Evolutionary conservation across 495 filamentous ascomycete genomes (phyloP).

Genomic region (Bacidia rubella): DNA sequence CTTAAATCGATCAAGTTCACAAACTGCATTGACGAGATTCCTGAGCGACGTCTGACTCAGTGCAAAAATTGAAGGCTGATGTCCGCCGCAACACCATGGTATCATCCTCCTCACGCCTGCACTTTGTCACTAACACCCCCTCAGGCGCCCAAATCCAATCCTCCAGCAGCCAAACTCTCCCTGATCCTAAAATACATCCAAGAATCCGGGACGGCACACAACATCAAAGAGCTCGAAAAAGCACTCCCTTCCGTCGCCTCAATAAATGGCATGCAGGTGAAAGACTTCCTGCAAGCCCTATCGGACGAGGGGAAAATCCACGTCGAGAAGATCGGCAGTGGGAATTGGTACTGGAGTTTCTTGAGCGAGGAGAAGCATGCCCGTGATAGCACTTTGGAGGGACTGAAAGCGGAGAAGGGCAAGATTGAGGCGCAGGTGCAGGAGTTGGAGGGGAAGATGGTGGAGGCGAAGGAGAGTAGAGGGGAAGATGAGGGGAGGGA

Average conservation of each 20-base stretch:
- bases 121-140: no score
- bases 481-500: conserved; percentile 26
- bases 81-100: no score
- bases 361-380: conserved; percentile 45
- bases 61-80: no score
- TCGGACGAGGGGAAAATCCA: conserved; percentile 51
- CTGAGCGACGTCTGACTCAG: no score
- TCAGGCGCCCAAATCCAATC: conserved; percentile 46
- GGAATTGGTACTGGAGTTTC: conserved; percentile 77
- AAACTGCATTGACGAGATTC: no score
- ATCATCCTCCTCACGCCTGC: no score
- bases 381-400: conserved; percentile 33
- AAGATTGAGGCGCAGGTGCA: conserved; percentile 27
- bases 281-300: conserved; percentile 53
- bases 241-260: conserved; percentile 49
- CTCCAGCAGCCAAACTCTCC: conserved; percentile 47
- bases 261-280: conserved; percentile 56
- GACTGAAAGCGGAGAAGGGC: conserved; percentile 40
- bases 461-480: conserved; percentile 29
- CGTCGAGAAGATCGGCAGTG: conserved; percentile 68
- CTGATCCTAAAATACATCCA: conserved; percentile 52
- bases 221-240: conserved; percentile 66
- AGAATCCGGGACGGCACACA: conserved; percentile 49
- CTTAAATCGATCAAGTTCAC: no score
- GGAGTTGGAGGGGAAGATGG: conserved; percentile 29